Percentiles rank a stretch among this genome's conserved stretches.
Conservation (phyloP, 2,329 filamentous ascomycete species). For the Ophidiomyces ophidiicola region DNA sequence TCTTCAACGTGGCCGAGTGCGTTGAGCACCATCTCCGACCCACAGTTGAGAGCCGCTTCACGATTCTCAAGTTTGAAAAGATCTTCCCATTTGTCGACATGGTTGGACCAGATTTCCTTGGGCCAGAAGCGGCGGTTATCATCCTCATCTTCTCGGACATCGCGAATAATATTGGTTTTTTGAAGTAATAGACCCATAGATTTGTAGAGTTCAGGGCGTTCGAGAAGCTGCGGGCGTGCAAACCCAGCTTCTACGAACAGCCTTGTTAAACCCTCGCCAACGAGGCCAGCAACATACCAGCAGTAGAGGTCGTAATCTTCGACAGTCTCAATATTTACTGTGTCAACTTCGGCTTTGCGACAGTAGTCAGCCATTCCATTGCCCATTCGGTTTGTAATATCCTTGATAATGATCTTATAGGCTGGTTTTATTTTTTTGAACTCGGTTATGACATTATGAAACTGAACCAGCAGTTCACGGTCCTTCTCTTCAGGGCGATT, state of each 20-base stretch:
- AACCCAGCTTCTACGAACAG: conserved; percentile 79
- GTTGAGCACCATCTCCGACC: conserved; percentile 88
- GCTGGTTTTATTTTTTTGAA: conserved; percentile 75
- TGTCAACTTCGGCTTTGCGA: conserved; percentile 66
- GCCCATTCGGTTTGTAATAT: conserved; percentile 89
- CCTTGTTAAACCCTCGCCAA: conserved; percentile 82
- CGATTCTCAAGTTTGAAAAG: conserved; percentile 72
- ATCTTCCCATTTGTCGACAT: conserved; percentile 80
- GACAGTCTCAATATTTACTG: conserved; percentile 67
- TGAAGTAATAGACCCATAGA: conserved; percentile 97
- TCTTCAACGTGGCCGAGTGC: conserved; percentile 78
- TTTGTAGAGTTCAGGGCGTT: conserved; percentile 70
- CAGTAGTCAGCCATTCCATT: conserved; percentile 98
- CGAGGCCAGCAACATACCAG: conserved; percentile 96
- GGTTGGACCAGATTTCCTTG: conserved; percentile 91
- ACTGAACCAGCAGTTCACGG: conserved; percentile 79
- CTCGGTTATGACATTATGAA: conserved; percentile 74
- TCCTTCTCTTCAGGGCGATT: conserved; percentile 92
- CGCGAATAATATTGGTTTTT: conserved; percentile 97
- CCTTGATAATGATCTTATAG: conserved; percentile 77
- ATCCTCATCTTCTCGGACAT: conserved; percentile 77
- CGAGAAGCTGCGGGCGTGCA: conserved; percentile 70
- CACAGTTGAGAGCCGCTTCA: conserved; percentile 67
- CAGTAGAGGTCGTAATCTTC: conserved; percentile 94
- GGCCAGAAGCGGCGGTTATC: conserved; percentile 91